Evolutionary conservation across 2,329 filamentous ascomycete species (phyloP).

Genomic region (Fusarium sulawesiense): DNA sequence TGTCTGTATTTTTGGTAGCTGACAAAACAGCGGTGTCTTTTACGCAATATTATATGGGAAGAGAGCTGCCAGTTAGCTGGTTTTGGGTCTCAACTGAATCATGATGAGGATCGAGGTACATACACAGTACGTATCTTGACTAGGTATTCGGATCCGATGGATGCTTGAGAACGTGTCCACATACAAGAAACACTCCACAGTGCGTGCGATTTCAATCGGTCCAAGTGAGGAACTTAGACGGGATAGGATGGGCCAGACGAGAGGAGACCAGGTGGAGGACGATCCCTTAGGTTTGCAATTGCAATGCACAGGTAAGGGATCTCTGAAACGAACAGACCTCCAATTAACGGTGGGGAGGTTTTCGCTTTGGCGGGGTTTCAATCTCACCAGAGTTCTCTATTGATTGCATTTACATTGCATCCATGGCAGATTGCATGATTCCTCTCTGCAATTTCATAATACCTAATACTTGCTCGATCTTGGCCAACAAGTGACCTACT

Average conservation of each 20-base stretch:
- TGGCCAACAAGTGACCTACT: background rate
- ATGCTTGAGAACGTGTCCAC: slow-evolving; percentile 14
- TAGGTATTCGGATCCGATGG: slow-evolving; percentile 16
- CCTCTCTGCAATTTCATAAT: background rate
- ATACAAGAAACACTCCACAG: slow-evolving; percentile 33
- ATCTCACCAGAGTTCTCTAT: slow-evolving; percentile 16
- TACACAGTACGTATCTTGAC: background rate
- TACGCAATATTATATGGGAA: slow-evolving; percentile 11
- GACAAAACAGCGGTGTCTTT: slow-evolving; percentile 38
- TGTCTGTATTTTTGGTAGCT: background rate
- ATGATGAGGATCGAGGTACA: slow-evolving; percentile 13
- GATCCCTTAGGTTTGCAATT: slow-evolving; percentile 13
- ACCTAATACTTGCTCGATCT: background rate
- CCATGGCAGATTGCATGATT: background rate
- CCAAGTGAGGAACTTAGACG: slow-evolving; percentile 4
- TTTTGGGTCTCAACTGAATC: slow-evolving; percentile 30
- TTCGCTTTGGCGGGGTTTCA: slow-evolving; percentile 19
- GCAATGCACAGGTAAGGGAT: slow-evolving; percentile 6
- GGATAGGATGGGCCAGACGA: background rate
- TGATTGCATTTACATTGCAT: slow-evolving; percentile 17
- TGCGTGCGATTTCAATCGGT: slow-evolving; percentile 6
- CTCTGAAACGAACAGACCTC: slow-evolving; percentile 23
- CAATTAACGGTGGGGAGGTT: slow-evolving; percentile 4
- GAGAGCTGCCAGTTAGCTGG: slow-evolving; percentile 5
- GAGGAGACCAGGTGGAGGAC: slow-evolving; percentile 2